Percentiles rank a stretch among this genome's conserved stretches.
Evolutionary conservation across 352 stramenopile genomes (phyloP).

Genomic region (Globisporangium canariense): DNA sequence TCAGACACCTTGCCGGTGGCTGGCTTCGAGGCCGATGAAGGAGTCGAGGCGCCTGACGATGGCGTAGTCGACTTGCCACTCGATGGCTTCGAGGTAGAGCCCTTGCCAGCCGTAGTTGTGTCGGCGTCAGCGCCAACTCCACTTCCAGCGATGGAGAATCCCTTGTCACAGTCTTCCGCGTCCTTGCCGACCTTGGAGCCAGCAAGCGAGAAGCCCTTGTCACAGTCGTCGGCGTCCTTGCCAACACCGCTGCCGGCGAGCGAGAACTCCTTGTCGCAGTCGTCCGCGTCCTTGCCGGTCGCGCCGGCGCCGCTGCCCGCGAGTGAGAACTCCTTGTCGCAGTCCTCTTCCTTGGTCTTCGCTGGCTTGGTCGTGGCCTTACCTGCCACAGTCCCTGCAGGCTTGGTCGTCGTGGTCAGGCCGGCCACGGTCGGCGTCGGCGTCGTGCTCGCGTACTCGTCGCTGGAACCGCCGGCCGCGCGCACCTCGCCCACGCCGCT

Average conservation of each 20-base stretch:
- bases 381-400: background rate
- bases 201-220: conserved; percentile 13
- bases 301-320: conserved; percentile 21
- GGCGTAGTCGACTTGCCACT: background rate
- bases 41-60: conserved; percentile 5
- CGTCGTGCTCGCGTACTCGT: conserved; percentile 7
- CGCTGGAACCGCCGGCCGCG: conserved; percentile 13
- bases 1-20: background rate
- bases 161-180: conserved; percentile 16
- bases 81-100: background rate
- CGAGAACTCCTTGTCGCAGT: conserved; percentile 22
- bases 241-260: conserved; percentile 3
- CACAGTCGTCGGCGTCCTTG: conserved; percentile 22
- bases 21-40: background rate
- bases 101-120: conserved; percentile 14
- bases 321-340: conserved; percentile 34
- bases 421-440: conserved; percentile 12
- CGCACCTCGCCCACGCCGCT: conserved; percentile 21
- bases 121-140: conserved; percentile 9
- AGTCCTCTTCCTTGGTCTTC: conserved; percentile 17
- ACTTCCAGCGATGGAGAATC: conserved; percentile 15
- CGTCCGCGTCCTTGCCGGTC: conserved; percentile 13
- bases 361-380: background rate
- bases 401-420: background rate
- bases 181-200: conserved; percentile 12